Evolutionary conservation across 768 basidiomycete genomes (phyloP), one percentile per base, ranked within the genome.

Genomic region (Lyophyllum atratum): DNA sequence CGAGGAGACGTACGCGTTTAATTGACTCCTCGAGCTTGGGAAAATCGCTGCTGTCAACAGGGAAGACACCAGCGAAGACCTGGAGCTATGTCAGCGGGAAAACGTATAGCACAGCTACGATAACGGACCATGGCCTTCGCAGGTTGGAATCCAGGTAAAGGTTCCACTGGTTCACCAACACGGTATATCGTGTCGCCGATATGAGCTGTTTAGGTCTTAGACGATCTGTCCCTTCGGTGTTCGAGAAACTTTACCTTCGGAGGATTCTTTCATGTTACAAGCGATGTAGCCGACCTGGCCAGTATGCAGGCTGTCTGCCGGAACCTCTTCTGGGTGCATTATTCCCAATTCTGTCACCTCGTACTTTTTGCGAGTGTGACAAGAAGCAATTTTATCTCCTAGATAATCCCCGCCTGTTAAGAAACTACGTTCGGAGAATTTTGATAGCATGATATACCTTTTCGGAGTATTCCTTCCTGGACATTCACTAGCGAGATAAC

Each of bases 231-330:
- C 1, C 37, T 45, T 17, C 31, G 46, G 2, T 8, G 14, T 39
- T 29, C 24, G 26, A 19, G 24, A 44, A 40, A n/a, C 40, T 67
- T 42, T 54, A 94, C 95, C 95, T 79, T 98, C 94, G 14, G 90
- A 85, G 10, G 92, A 91, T 64, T 97, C 90, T 71, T 98, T 99
- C 96, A 99, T 98, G 68, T 95, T 96, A 72, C 96, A 98, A 1
- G 93, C 90, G 55, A 93, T 82, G 66, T 85, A 95, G 15, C 93
- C 92, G 17, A 94, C 93, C 72, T 94, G 92, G 6, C 92, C 92
- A 33, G 90, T 83, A 54, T 81, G 80, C 45, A 94, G 74, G 53
- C 77, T 80, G 11, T 75, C 75, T 0, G 88, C 90, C 12, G 90
- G 80, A n/a, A 87, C 77, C 70, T 96, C 93, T 66, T 93, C 90